These are phyloP conservation scores for Bipolaris gigantea DNA, from an alignment of 2,329 filamentous ascomycete genomes.

Conservation along the genomic window DNA sequence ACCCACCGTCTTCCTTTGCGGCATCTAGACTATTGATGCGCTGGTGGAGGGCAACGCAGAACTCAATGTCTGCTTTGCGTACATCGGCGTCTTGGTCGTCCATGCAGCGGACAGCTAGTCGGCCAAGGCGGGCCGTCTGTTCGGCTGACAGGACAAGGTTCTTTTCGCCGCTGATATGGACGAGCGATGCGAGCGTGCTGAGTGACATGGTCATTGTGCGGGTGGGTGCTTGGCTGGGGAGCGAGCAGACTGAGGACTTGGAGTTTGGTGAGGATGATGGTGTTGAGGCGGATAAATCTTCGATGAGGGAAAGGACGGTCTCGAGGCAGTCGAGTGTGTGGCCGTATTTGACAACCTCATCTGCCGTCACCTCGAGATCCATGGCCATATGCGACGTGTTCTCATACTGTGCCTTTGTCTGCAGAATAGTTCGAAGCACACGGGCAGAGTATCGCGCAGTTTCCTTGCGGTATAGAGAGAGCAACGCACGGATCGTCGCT, in stretches of 20 bases:
- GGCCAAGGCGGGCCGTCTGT: conserved; percentile 44
- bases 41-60: conserved; percentile 73
- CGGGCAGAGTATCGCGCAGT: conserved; percentile 69
- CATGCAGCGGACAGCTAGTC: conserved; percentile 44
- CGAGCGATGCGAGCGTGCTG: conserved; percentile 43
- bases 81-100: conserved; percentile 47
- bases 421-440: conserved; percentile 68
- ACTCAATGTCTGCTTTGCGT: conserved; percentile 72
- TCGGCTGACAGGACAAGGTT: conserved; percentile 35
- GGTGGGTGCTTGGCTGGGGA: conserved; percentile 20
- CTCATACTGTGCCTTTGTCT: conserved; percentile 67
- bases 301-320: conserved; percentile 44
- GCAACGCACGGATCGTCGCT: conserved; percentile 71
- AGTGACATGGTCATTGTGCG: conserved; percentile 47
- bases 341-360: conserved; percentile 69
- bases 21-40: conserved; percentile 33
- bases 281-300: conserved; percentile 31
- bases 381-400: conserved; percentile 71
- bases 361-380: conserved; percentile 72
- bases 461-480: conserved; percentile 66
- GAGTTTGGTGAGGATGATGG: conserved; percentile 36
- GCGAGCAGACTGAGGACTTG: conserved; percentile 38
- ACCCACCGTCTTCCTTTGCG: conserved; percentile 49
- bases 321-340: conserved; percentile 58
- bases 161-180: conserved; percentile 40